Percentiles rank a stretch among this genome's conserved stretches.
These are phyloP conservation scores for Parafenestella ontariensis DNA, from an alignment of 2,329 filamentous ascomycete genomes.

Conservation along the genomic window DNA sequence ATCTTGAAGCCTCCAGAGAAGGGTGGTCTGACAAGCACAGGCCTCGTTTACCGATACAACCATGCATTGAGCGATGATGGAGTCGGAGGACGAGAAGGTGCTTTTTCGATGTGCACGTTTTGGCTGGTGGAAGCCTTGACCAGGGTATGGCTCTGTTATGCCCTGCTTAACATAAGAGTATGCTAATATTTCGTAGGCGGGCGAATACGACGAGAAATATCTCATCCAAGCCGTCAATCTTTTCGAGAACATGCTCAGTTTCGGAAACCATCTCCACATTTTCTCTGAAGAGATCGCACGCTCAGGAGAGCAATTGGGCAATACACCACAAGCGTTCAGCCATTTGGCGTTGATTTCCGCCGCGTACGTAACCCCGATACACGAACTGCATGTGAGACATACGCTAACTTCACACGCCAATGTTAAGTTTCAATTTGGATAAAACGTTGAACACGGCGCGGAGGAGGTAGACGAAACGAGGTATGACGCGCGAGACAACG, in stretches of 20 bases:
- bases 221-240: slow-evolving; percentile 67
- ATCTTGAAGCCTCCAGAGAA: slow-evolving; percentile 77
- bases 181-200: slow-evolving; percentile 32
- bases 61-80: slow-evolving; percentile 73
- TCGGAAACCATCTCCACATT: slow-evolving; percentile 78
- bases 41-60: slow-evolving; percentile 78
- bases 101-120: slow-evolving; percentile 83
- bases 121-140: slow-evolving; percentile 83
- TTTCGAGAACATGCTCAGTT: slow-evolving; percentile 79
- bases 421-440: slow-evolving; percentile 77
- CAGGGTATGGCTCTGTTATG: slow-evolving; percentile 62
- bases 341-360: slow-evolving; percentile 78
- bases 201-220: slow-evolving; percentile 68
- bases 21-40: slow-evolving; percentile 76
- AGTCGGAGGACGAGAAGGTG: slow-evolving; percentile 76
- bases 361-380: too few species aligned
- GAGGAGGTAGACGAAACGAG: slow-evolving; percentile 2
- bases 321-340: slow-evolving; percentile 80
- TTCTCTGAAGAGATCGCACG: slow-evolving; percentile 81
- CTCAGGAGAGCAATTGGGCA: slow-evolving; percentile 78
- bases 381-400: too few species aligned
- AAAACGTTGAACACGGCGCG: slow-evolving; percentile 44
- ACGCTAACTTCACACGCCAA: too few species aligned
- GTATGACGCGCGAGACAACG: background rate
- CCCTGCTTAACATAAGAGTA: background rate